Base-by-base conservation (phyloP, 108 stramenopile genomes). In the Cylindrotheca closterium region DNA sequence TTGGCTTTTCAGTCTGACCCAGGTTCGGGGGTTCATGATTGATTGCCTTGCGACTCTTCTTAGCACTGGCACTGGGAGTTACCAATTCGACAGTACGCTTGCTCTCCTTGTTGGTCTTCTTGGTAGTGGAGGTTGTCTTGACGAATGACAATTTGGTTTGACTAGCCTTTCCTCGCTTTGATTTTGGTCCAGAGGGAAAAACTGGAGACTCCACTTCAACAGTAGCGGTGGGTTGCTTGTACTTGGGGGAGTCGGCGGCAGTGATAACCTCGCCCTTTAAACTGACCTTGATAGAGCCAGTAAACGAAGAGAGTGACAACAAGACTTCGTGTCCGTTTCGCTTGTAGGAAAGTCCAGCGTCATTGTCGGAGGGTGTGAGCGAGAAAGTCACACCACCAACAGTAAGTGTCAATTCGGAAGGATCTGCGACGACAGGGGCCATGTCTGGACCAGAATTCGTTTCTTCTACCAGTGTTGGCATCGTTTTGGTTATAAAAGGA, bases 301-400 rank as follows among this genome's bases (percentile, higher is more conserved):
- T 68, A 54, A 85, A 85, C 49, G 46, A 51, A 17, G 17, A 54
- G 23, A 85, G 64, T 25, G 77, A 62, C 56, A 85, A 51, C 12
- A 75, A 3, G 12, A 83, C 65, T 25, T 51, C 45, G 51, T 74
- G 56, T 17, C 62, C 65, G 23, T 71, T 56, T 63, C 65, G 33
- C 23, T 62, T 59, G 55, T 26, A 67, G 32, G 70, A 74, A 30
- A 70, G 34, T 63, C 61, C 51, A 30, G 54, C 45, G 27, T 66
- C 8, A n/a, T 63, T 46, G 34, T 70, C 61, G 1, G 28, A 34
- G 18, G 84, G 80, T 5, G 28, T 56, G 1, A 87, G 63, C 32
- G 46, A 47, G 37, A 87, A 87, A 18, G 81, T 75, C 30, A 87
- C 80, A 15, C 82, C 86, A 28, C 64, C 55, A 59, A 84, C 75